Evolutionary conservation across 1,284 basidiomycete genomes (phyloP).

Genomic region (Takashimella koratensis): DNA sequence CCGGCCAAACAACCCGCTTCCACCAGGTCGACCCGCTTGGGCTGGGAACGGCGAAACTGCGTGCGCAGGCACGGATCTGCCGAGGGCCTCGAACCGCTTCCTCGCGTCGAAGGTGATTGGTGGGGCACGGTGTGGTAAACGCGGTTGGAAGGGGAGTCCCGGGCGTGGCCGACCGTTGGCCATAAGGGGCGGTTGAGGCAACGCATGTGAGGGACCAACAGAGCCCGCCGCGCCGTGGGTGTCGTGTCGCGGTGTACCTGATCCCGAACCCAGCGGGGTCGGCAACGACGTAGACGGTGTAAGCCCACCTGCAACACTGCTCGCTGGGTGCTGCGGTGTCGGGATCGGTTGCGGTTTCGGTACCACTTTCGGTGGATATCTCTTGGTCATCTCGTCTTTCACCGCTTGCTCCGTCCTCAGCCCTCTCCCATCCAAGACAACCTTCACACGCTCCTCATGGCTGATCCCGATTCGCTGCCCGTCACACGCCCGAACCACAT

Average conservation of each 20-base stretch:
- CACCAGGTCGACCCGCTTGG: neutral
- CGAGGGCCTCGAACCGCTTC: neutral
- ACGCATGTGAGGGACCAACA: neutral
- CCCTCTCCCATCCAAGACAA: constrained; percentile 52
- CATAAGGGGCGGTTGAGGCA: neutral
- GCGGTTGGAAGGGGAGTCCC: neutral
- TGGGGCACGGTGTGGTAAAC: neutral
- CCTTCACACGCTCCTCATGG: constrained; percentile 35
- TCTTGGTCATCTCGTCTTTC: constrained; percentile 57
- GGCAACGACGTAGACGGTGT: constrained; percentile 3
- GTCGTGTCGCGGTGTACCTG: neutral
- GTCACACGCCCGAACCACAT: constrained; percentile 45
- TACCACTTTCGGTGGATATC: constrained; percentile 49
- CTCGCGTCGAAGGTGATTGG: neutral
- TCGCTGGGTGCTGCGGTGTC: no score
- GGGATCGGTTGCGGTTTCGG: constrained; percentile 13
- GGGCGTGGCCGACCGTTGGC: no score
- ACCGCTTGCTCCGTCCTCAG: constrained; percentile 45
- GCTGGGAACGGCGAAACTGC: neutral
- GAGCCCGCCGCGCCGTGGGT: no score
- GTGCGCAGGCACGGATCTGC: neutral
- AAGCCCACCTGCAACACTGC: no score
- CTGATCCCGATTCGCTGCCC: constrained; percentile 47
- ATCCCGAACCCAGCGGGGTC: constrained; percentile 4
- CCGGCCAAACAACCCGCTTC: neutral